Conservation (phyloP, 164 flowering plant genomes). For the Magnolia kwangsiensis region DNA sequence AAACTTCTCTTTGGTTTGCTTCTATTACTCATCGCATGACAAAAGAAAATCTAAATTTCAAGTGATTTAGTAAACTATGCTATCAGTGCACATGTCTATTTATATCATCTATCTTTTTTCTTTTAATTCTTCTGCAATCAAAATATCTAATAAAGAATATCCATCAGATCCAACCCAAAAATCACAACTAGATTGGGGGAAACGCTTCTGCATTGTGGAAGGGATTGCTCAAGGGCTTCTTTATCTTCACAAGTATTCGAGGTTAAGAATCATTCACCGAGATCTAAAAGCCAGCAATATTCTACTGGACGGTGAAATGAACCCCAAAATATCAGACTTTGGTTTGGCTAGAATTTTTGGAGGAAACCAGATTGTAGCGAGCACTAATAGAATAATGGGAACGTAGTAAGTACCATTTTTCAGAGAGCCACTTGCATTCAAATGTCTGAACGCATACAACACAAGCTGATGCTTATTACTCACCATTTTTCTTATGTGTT, state of each 20-base stretch:
- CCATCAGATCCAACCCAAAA: neutral
- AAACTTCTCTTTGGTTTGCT: slow-evolving; percentile 24
- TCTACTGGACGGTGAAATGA: slow-evolving; percentile 34
- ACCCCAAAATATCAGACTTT: slow-evolving; percentile 53
- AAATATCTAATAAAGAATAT: no score
- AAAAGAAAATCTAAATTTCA: neutral
- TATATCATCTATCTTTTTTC: no score
- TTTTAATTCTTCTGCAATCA: neutral
- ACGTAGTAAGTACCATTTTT: slow-evolving; percentile 21
- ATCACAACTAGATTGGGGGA: slow-evolving; percentile 25
- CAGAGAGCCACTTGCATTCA: neutral
- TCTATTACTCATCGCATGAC: neutral
- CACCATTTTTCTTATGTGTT: neutral
- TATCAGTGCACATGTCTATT: neutral
- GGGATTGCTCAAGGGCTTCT: slow-evolving; percentile 40
- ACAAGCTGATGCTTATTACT: neutral
- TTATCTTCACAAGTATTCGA: slow-evolving; percentile 46
- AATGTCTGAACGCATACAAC: neutral
- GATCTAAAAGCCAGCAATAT: slow-evolving; percentile 50
- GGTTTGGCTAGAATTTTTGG: slow-evolving; percentile 35
- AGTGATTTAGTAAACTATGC: neutral
- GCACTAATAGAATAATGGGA: slow-evolving; percentile 27
- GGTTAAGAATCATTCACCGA: slow-evolving; percentile 38
- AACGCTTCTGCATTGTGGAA: slow-evolving; percentile 26
- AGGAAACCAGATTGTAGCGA: slow-evolving; percentile 17